Conservation (phyloP, 2,329 filamentous ascomycete genomes). For the Aspergillus clavatus region DNA sequence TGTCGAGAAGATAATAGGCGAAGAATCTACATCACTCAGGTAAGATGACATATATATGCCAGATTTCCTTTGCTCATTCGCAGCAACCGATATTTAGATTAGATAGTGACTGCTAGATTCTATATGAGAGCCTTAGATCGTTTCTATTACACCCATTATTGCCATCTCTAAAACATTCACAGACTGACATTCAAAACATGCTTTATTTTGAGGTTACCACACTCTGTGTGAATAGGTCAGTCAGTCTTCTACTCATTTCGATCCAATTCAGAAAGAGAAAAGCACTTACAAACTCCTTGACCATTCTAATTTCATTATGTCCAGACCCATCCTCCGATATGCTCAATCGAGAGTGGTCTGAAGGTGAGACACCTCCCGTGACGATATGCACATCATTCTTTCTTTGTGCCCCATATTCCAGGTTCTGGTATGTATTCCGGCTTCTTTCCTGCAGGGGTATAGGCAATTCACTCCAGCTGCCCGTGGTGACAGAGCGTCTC, state of each 20-base stretch:
- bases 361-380: background rate
- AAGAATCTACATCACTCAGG: too few relatives aligned
- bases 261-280: background rate
- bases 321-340: background rate
- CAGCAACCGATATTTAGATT: too few relatives aligned
- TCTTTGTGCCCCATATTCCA: constrained; percentile 2
- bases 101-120: too few relatives aligned
- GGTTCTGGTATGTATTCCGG: background rate
- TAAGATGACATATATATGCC: too few relatives aligned
- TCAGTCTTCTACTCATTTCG: background rate
- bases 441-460: background rate
- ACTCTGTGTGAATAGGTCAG: background rate
- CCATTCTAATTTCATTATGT: constrained; percentile 11
- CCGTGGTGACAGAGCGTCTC: background rate
- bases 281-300: constrained; percentile 15
- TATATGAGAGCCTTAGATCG: too few relatives aligned
- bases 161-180: too few relatives aligned
- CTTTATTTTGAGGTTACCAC: background rate
- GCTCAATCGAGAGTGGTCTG: background rate
- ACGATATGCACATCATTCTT: constrained; percentile 3
- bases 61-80: too few relatives aligned
- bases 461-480: constrained; percentile 5
- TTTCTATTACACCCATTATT: too few relatives aligned
- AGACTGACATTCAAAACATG: too few relatives aligned
- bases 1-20: too few relatives aligned